Base-by-base conservation (phyloP, 1,284 basidiomycete genomes). In the Puccinia novopanici region DNA sequence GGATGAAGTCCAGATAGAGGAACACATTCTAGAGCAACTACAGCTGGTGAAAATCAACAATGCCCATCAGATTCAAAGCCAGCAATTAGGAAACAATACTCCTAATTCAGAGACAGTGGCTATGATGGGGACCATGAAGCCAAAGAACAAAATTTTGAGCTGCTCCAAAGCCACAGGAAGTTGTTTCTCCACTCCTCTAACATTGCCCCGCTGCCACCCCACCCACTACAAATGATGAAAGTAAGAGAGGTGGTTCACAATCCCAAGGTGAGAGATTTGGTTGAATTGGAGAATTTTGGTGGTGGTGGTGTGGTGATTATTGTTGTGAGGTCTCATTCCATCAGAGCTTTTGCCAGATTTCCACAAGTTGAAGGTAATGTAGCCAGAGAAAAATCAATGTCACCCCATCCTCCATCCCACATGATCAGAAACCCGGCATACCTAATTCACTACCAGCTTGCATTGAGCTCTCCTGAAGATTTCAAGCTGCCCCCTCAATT, bases 311-410 rank as follows among this genome's bases (percentile, higher is more conserved):
- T n/a, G 22, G 34, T 74, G 12, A 55, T 79, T 40, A 48, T 63
- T 5, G 24, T 63, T 50, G 9, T 19, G 45, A 68, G 34, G 27
- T 55, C 42, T 30, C n/a, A 22, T 45, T 24, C 19, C 15, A 45
- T 15, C 27, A 79, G 76, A 79, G 48, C 67, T 79, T 59, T 79
- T 67, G 34, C 76, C 76, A 8, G 76, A 79, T 50, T 79, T 79
- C 37, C 76, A 67, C 13, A 70, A 71, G 52, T 52, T 52, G 24
- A 67, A 67, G 54, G 15, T 55, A 15, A 22, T 59, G 6, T 17
- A 42, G 13, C 52, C 30, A 61, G 55, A 48, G 6, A 54, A 45
- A 59, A 45, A 72, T n/a, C 22, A 72, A 15, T 77, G 52, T 30
- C 52, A 61, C 48, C 19, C 48, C n/a, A 63, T 12, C 34, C 4